Base-by-base conservation (phyloP, 352 stramenopile species). In the Phytophthora foliorum region DNA sequence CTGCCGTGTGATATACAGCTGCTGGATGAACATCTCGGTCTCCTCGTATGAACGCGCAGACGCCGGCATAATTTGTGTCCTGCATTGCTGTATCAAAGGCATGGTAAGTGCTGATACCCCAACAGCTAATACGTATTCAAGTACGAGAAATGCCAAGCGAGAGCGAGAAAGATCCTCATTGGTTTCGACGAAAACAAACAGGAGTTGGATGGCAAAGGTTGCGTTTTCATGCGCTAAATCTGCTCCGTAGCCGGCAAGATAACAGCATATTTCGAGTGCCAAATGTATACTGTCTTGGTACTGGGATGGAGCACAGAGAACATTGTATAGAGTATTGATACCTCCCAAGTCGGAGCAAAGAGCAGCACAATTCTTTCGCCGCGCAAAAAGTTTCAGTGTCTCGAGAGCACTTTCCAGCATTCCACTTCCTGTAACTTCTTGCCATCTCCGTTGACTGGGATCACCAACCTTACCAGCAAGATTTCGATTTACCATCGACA, bases 241-340 rank as follows among this genome's bases (percentile, higher is more conserved):
- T 25, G 64, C 74, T 72, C 73, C 65, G n/a, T 81, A 63, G 11
- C 59, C 49, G 22, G 76, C 76, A 24, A 87, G 45, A 38, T 72
- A 77, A 34, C 70, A 84, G 45, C 64, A 81, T 7, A 78, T 71
- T 53, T 87, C 74, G 4, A 87, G 45, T 24, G 67, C 67, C 10
- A 77, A 49, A 17, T 69, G 19, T 32, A 71, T 52, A 13, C 32
- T 72, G 4, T 31, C 29, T 57, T 78, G 48, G 21, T 78, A 63
- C 45, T 81, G 74, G 7, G 64, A 67, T 13, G 76, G 72, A 5
- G 64, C 67, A 39, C 73, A 77, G 32, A 87, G 51, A 5, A 83
- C 46, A 32, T 69, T 51, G 39, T 82, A 81, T 22, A 87, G 16
- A 8, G 57, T 48, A 7, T 67, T 29, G 9, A 83, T 52, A 7